phyloP scores from a whole-genome alignment of 2,329 filamentous ascomycete genomes.

The Thelonectria blattea region DNA sequence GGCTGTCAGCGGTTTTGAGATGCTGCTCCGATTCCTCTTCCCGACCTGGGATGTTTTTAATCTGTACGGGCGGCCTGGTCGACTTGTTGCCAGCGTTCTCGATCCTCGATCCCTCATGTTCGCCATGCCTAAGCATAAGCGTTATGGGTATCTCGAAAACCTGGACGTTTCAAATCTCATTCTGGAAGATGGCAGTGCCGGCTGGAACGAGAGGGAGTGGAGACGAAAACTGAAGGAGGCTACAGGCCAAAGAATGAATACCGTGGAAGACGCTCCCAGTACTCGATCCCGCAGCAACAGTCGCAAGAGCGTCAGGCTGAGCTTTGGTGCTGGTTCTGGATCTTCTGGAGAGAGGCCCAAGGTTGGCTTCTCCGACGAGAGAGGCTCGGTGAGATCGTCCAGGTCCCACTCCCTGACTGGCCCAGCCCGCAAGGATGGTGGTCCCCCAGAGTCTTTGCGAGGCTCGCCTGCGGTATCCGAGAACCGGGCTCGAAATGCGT shows the following conservation, averaged over 20 bases:
- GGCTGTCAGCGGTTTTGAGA: conserved; percentile 93
- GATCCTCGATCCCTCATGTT: conserved; percentile 96
- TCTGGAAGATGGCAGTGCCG: conserved; percentile 73
- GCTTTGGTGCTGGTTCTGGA: conserved; percentile 47
- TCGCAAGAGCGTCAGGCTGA: conserved; percentile 62
- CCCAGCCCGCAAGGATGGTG: conserved; percentile 56
- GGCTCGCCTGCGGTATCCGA: conserved; percentile 44
- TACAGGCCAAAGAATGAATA: conserved; percentile 79
- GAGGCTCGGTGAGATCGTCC: conserved; percentile 56
- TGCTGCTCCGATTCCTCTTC: conserved; percentile 90
- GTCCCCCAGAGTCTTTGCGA: conserved; percentile 51
- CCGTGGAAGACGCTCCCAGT: conserved; percentile 56
- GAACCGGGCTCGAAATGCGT: conserved; percentile 54
- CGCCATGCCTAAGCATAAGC: conserved; percentile 87
- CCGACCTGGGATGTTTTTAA: conserved; percentile 93
- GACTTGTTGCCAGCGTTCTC: conserved; percentile 84
- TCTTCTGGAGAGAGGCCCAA: conserved; percentile 43
- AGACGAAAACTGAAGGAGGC: conserved; percentile 86
- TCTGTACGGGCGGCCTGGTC: conserved; percentile 86
- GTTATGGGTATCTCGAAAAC: conserved; percentile 90
- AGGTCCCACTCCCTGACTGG: conserved; percentile 57
- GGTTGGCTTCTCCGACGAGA: conserved; percentile 66
- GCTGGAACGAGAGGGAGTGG: conserved; percentile 90
- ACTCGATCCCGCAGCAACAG: conserved; percentile 61
- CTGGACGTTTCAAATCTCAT: conserved; percentile 84